Conservation (phyloP, 495 filamentous ascomycete genomes). For the Aspergillus taichungensis region DNA sequence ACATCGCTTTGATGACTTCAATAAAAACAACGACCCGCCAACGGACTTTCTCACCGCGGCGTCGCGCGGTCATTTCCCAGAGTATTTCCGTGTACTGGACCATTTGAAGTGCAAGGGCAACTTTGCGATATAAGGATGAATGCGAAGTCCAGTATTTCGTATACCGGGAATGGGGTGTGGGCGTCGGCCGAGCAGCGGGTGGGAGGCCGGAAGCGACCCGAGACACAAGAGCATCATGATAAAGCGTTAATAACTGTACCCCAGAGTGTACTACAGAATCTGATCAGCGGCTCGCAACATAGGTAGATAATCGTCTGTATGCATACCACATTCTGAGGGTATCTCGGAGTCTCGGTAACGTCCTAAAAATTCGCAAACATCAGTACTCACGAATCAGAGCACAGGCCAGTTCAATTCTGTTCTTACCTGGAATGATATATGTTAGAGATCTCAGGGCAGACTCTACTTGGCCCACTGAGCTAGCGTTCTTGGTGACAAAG, state of each 20-base stretch:
- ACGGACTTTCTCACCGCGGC: slow-evolving; percentile 69
- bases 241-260: slow-evolving; percentile 83
- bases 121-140: slow-evolving; percentile 63
- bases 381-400: neutral
- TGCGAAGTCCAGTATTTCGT: slow-evolving; percentile 79
- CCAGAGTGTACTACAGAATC: slow-evolving; percentile 58
- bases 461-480: slow-evolving; percentile 88
- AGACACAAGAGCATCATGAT: slow-evolving; percentile 85
- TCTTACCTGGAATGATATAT: slow-evolving; percentile 84
- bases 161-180: slow-evolving; percentile 77
- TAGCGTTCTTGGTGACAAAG: slow-evolving; percentile 89
- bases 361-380: slow-evolving; percentile 35
- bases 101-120: slow-evolving; percentile 75
- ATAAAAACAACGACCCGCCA: slow-evolving; percentile 88
- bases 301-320: neutral
- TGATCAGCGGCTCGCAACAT: neutral
- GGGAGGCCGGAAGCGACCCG: slow-evolving; percentile 47
- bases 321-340: slow-evolving; percentile 73
- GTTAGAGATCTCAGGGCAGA: slow-evolving; percentile 82
- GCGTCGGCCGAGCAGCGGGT: slow-evolving; percentile 37
- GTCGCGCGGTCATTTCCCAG: slow-evolving; percentile 79
- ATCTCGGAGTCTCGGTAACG: slow-evolving; percentile 91
- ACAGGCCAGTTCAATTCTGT: neutral
- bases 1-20: slow-evolving; percentile 80
- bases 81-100: slow-evolving; percentile 88